Base-by-base conservation (phyloP, 2,329 filamentous ascomycete genomes). In the Neonectria coccinea region DNA sequence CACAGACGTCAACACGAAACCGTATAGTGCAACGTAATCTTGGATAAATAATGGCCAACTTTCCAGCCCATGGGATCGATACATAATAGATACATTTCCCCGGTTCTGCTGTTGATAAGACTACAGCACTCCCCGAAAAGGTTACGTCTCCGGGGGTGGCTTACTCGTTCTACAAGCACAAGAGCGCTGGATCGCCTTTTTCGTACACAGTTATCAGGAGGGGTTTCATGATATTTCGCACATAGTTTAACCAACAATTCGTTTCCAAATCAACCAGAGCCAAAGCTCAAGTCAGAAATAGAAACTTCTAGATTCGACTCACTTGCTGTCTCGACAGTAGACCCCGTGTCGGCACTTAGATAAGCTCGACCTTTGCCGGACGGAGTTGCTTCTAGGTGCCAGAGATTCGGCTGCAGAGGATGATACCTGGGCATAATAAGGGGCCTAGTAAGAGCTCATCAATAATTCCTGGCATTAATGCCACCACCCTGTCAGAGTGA, bases 301-400 rank as follows among this genome's bases (percentile, higher is more conserved):
- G 75, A 80, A 1, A 31, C 71, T 0, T 73, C 62, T 1, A 79
- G 78, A 0, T 78, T 81, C 47, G 70, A 72, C 3, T 81, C 80
- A 1, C 70, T 86, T 25, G 74, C 78, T 5, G 67, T 75, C 1
- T 77, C 85, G 68, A 76, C 81, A 1, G 73, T 79, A 1, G 85
- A 89, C 83, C 0, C 84, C 86, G 0, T 90, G 89, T 62, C 76
- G 83, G 4, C 56, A 81, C 0, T 86, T 87, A 1, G 76, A 79
- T 0, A 67, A 73, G 2, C 72, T 88, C 0, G 80, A 89, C 65
- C 73, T 88, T 1, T 66, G 53, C 0, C 78, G 80, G 0, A 75
- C 89, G 0, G 75, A 80, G 42, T 71, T 75, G 1, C 68, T 89
- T 4, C 75, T 87, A 0, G 72, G 70, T 2, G 83, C 84, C 0